phyloP scores from a whole-genome alignment of 768 basidiomycete genomes.

The Neoboletus brunneissimus region DNA sequence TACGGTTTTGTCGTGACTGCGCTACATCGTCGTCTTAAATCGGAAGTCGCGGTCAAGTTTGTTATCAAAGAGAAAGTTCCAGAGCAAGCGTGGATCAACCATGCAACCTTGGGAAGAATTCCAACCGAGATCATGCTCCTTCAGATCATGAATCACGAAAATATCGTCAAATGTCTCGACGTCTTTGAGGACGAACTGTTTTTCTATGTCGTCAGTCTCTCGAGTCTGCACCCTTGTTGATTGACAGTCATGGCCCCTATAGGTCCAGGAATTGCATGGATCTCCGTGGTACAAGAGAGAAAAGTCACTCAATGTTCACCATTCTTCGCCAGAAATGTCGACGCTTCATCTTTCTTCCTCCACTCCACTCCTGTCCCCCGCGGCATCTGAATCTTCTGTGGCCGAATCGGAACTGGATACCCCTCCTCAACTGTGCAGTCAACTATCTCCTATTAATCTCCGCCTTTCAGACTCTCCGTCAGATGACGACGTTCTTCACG shows the following conservation, averaged over 20 bases:
- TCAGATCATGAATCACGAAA: constrained; percentile 68
- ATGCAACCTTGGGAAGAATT: constrained; percentile 57
- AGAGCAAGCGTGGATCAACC: constrained; percentile 51
- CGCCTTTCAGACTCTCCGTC: constrained; percentile 14
- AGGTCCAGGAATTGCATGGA: constrained; percentile 94
- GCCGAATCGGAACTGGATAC: constrained; percentile 43
- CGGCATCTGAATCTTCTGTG: constrained; percentile 47
- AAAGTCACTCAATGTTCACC: constrained; percentile 30
- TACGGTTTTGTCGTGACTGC: constrained; percentile 96
- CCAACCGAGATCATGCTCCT: constrained; percentile 84
- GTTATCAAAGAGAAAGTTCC: constrained; percentile 76
- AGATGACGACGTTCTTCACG: constrained; percentile 6
- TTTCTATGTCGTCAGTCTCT: constrained; percentile 75
- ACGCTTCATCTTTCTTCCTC: constrained; percentile 31
- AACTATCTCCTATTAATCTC: constrained; percentile 22
- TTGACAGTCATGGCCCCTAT: constrained; percentile 5
- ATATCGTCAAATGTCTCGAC: constrained; percentile 80
- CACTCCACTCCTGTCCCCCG: constrained; percentile 57
- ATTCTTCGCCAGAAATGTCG: constrained; percentile 27
- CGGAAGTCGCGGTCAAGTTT: constrained; percentile 92
- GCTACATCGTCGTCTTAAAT: constrained; percentile 50
- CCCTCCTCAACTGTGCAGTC: constrained; percentile 36
- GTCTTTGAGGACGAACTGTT: constrained; percentile 80
- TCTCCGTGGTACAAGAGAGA: constrained; percentile 71
- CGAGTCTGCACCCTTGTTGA: neutral